phyloP scores from a whole-genome alignment of 2,329 filamentous ascomycete species.

The Paraphaeosphaeria sporulosa region DNA sequence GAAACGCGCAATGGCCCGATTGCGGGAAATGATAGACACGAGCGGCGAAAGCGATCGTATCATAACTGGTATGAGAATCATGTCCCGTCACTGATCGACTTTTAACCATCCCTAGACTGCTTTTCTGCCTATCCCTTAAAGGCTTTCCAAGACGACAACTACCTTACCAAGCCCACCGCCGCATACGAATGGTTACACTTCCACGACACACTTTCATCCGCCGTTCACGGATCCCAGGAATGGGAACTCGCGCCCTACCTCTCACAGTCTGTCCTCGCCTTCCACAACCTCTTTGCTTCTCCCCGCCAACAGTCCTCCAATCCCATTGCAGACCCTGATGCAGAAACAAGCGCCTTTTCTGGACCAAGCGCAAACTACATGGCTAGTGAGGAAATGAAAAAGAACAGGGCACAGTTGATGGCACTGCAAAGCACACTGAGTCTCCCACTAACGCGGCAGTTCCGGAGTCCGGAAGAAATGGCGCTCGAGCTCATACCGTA shows the following conservation, averaged over 20 bases:
- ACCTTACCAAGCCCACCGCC: constrained; percentile 83
- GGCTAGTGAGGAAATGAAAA: constrained; percentile 81
- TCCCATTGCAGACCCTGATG: constrained; percentile 50
- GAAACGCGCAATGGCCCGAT: constrained; percentile 73
- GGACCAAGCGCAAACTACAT: constrained; percentile 83
- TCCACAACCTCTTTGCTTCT: constrained; percentile 89
- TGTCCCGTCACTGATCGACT: not conserved
- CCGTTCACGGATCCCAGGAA: constrained; percentile 83
- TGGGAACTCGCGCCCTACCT: constrained; percentile 93
- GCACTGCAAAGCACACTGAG: constrained; percentile 76
- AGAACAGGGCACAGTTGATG: constrained; percentile 76
- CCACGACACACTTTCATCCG: constrained; percentile 81
- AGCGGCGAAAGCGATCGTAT: constrained; percentile 81
- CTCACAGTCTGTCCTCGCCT: constrained; percentile 84
- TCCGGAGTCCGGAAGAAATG: constrained; percentile 79
- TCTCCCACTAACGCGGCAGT: constrained; percentile 75
- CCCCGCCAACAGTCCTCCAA: constrained; percentile 55
- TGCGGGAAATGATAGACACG: constrained; percentile 79
- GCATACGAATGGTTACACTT: constrained; percentile 97
- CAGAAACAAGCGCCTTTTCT: constrained; percentile 72
- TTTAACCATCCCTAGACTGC: constrained; percentile 63
- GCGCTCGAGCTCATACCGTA: constrained; percentile 86
- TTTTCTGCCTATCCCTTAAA: constrained; percentile 86
- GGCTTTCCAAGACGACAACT: constrained; percentile 91
- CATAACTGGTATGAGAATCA: constrained; percentile 60